Evolutionary conservation across 129 eudicot species (phyloP).

Genomic region (Pittosporum tobira): DNA sequence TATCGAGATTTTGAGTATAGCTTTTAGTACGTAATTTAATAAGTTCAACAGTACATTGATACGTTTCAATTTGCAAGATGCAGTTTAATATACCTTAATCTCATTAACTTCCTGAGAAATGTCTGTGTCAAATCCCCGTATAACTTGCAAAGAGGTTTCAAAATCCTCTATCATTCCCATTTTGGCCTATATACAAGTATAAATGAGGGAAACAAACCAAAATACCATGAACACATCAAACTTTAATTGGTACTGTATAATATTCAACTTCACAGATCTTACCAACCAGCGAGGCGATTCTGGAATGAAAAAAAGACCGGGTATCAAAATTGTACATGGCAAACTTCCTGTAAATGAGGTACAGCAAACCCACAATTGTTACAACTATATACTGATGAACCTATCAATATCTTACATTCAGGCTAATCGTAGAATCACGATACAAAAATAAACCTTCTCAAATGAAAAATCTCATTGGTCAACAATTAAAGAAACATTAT

Average conservation of each 20-base stretch:
- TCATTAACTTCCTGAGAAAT: conserved; percentile 56
- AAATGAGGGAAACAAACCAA: background rate
- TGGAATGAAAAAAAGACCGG: conserved; percentile 77
- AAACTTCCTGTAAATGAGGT: conserved; percentile 39
- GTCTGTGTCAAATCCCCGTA: conserved; percentile 72
- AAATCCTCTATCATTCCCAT: conserved; percentile 67
- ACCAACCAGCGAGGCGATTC: conserved; percentile 98
- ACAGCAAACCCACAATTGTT: background rate
- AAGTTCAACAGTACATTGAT: background rate
- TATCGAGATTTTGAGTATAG: background rate
- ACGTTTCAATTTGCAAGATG: background rate
- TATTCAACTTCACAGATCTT: conserved; percentile 21
- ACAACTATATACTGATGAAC: background rate
- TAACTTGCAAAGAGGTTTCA: conserved; percentile 84
- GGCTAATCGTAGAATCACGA: too few species aligned
- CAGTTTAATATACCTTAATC: conserved; percentile 58
- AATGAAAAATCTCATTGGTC: too few species aligned
- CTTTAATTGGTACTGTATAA: background rate
- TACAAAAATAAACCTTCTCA: background rate
- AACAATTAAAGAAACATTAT: background rate
- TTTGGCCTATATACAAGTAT: conserved; percentile 46
- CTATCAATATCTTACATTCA: background rate
- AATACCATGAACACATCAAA: conserved; percentile 4
- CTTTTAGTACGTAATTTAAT: background rate
- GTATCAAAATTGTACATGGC: conserved; percentile 65